Evolutionary conservation across 148 eudicot genomes (phyloP), one percentile per base, ranked within the genome.

Genomic region (Hydrangea macrophylla): DNA sequence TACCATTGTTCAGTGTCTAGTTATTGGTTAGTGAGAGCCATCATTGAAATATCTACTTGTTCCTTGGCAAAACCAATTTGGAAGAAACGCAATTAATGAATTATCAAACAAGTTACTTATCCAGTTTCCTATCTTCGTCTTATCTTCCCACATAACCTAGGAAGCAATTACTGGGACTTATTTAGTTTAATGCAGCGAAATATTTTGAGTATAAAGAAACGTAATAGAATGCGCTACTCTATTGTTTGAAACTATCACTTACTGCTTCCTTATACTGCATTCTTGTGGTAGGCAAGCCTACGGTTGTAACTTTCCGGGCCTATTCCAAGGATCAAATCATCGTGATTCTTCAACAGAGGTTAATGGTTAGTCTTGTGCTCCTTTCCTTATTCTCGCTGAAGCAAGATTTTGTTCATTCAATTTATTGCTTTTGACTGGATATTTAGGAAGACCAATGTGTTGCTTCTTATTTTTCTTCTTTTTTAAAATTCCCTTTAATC

Each of bases 261-360:
- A 25, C 26, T 60, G 58, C 56, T 27, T 65, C 67, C 25, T 50
- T 61, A 71, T 66, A 67, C 45, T 35, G 55, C 24, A 70, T 40
- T 75, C 28, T 64, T 68, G 31, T 71, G 70, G 71, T 73, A 89
- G 96, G 98, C 67, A 89, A 85, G 67, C 98, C 98, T 51, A 75
- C 61, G 68, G 91, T 92, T 40, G 62, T 89, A 65, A 85, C 93
- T 70, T 92, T 89, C 60, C 90, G 86, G 44, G 93, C 98, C 59
- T 92, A 89, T 82, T 87, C 93, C 56, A 92, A 87, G 80, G 93
- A 92, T 69, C 96, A 92, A 72, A 92, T 92, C 56, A 77, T 87
- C 66, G 76, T 12, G 65, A 89, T 92, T 76, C 84, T 92, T 75
- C 85, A 81, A 60, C 80, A 83, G 56, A 82, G 96, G 70, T 75